Conservation (phyloP, 2,329 filamentous ascomycete genomes). For the Scedosporium dehoogii region DNA sequence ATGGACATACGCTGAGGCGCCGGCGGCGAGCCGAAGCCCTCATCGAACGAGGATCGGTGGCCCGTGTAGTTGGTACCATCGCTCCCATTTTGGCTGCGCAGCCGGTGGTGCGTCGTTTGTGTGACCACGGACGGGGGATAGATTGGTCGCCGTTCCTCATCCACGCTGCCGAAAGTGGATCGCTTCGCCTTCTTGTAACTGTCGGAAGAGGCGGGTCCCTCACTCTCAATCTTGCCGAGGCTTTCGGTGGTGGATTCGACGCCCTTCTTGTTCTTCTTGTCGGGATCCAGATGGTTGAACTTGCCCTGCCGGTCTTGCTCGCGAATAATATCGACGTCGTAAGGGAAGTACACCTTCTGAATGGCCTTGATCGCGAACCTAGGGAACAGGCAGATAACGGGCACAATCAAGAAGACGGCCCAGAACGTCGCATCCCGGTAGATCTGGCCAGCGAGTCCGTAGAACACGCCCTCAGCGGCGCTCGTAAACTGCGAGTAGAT, state of each 20-base stretch:
- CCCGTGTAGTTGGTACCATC: slow-evolving; percentile 86
- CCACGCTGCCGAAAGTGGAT: slow-evolving; percentile 52
- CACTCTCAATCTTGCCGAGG: slow-evolving; percentile 15
- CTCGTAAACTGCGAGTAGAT: slow-evolving; percentile 54
- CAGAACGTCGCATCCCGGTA: slow-evolving; percentile 81
- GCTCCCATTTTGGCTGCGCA: slow-evolving; percentile 82
- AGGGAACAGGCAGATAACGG: slow-evolving; percentile 75
- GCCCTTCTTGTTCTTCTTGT: slow-evolving; percentile 20
- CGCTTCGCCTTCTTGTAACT: slow-evolving; percentile 36
- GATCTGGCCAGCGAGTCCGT: slow-evolving; percentile 65
- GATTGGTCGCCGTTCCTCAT: slow-evolving; percentile 85
- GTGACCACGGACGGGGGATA: slow-evolving; percentile 87
- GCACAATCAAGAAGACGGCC: slow-evolving; percentile 69
- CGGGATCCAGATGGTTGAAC: slow-evolving; percentile 61
- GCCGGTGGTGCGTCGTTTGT: slow-evolving; percentile 59
- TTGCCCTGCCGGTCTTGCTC: slow-evolving; percentile 80
- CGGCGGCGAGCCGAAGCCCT: not conserved
- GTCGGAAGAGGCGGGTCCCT: slow-evolving; percentile 34
- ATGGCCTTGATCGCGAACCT: slow-evolving; percentile 77
- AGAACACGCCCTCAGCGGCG: slow-evolving; percentile 45
- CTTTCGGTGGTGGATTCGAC: slow-evolving; percentile 25
- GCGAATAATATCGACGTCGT: slow-evolving; percentile 89
- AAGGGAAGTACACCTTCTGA: slow-evolving; percentile 90
- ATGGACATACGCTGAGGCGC: slow-evolving; percentile 38
- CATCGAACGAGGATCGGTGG: slow-evolving; percentile 51